phyloP scores from a whole-genome alignment of 139 green algal species.

The Tetradesmus lagerheimii region DNA sequence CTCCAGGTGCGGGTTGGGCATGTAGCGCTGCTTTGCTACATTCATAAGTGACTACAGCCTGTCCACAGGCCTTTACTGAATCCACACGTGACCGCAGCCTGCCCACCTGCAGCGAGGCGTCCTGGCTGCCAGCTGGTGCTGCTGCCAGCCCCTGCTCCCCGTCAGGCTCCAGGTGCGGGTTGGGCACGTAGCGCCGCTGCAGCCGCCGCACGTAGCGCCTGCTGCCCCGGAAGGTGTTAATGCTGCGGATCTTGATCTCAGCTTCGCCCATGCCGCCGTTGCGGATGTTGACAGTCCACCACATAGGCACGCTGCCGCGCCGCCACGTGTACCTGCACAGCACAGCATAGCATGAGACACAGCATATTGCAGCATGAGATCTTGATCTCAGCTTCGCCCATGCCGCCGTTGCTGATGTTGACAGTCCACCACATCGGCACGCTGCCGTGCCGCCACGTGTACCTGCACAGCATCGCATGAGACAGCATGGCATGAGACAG shows the following conservation, averaged over 20 bases:
- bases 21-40: conserved; percentile 83
- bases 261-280: conserved; percentile 90
- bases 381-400: conserved; percentile 93
- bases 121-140: not conserved
- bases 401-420: conserved; percentile 74
- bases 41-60: no score
- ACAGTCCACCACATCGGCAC: conserved; percentile 84
- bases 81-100: no score
- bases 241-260: conserved; percentile 86
- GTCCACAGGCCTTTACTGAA: no score
- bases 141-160: not conserved
- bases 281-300: conserved; percentile 76
- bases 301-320: conserved; percentile 87
- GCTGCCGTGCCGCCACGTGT: conserved; percentile 89
- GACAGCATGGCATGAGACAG: no score
- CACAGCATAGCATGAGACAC: no score
- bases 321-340: conserved; percentile 84
- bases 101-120: conserved; percentile 35
- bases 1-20: conserved; percentile 58
- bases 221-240: conserved; percentile 79
- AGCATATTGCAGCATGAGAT: no score
- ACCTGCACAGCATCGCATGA: conserved; percentile 66
- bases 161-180: conserved; percentile 58
- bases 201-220: conserved; percentile 54
- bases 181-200: conserved; percentile 77